Percentiles rank a stretch among this genome's conserved stretches.
phyloP scores from a whole-genome alignment of 208 protist genomes.

The Wallacemonas sp. region DNA sequence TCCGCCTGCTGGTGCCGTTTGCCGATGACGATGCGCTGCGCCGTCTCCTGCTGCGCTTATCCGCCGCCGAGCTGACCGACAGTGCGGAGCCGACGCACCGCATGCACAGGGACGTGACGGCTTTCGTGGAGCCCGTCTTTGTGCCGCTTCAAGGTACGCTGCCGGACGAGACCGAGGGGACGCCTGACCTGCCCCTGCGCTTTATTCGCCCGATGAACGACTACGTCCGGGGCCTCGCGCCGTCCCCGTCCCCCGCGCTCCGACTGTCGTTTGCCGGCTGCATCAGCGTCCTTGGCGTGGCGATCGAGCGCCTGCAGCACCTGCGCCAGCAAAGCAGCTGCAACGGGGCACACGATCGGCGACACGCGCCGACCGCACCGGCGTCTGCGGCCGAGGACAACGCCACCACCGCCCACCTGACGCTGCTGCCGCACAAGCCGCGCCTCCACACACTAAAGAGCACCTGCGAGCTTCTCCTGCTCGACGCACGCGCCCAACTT shows the following conservation, averaged over 20 bases:
- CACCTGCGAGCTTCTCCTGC: conserved; percentile 59
- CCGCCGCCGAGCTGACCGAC: conserved; percentile 17
- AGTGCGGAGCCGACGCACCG: neutral
- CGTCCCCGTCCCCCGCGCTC: conserved; percentile 1
- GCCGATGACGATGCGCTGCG: conserved; percentile 60
- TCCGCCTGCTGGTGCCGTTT: conserved; percentile 26
- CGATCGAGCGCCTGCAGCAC: conserved; percentile 40
- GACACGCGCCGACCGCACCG: neutral
- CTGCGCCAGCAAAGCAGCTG: conserved; percentile 55
- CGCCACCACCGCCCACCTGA: conserved; percentile 20
- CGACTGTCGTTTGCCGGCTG: conserved; percentile 53
- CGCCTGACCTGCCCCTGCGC: neutral
- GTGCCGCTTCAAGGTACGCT: neutral
- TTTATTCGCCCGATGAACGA: conserved; percentile 28
- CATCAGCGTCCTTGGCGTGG: conserved; percentile 32
- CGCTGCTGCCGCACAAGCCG: conserved; percentile 76
- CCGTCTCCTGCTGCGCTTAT: conserved; percentile 49
- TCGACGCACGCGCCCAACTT: conserved; percentile 26
- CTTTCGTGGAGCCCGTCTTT: conserved; percentile 5
- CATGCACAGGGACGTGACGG: neutral
- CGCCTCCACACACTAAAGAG: conserved; percentile 76
- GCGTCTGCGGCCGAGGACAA: neutral
- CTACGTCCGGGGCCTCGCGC: conserved; percentile 23
- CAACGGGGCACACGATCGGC: conserved; percentile 5
- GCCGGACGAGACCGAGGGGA: neutral